phyloP scores from a whole-genome alignment of 768 basidiomycete species.

The Clavaria fumosa region DNA sequence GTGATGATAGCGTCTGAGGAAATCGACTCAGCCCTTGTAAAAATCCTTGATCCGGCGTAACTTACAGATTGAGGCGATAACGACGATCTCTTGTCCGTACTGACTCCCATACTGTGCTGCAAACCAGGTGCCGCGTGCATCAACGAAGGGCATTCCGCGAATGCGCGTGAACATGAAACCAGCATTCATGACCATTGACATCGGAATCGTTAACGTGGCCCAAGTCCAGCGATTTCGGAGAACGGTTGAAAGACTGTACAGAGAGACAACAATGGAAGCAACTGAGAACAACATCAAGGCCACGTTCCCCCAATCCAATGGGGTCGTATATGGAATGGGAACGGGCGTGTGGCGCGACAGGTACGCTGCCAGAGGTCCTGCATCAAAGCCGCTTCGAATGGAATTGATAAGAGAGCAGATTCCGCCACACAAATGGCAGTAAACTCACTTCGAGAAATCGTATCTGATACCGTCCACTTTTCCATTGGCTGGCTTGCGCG shows the following conservation, averaged over 20 bases:
- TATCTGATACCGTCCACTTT: conserved; percentile 47
- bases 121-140: conserved; percentile 60
- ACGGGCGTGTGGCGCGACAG: conserved; percentile 63
- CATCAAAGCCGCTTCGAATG: conserved; percentile 59
- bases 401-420: background rate
- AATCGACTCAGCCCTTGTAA: conserved; percentile 6
- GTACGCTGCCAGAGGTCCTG: conserved; percentile 60
- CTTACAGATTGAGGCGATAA: conserved; percentile 76
- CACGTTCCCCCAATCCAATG: conserved; percentile 56
- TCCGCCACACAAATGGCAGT: background rate
- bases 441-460: conserved; percentile 58
- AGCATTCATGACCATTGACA: conserved; percentile 71
- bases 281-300: conserved; percentile 29
- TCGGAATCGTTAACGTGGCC: conserved; percentile 42
- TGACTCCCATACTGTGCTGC: conserved; percentile 82
- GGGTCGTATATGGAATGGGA: conserved; percentile 68
- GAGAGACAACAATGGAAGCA: conserved; percentile 32
- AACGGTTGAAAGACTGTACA: conserved; percentile 49
- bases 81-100: conserved; percentile 84
- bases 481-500: conserved; percentile 41
- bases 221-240: conserved; percentile 65
- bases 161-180: conserved; percentile 98
- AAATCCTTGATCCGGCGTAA: no score
- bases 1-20: conserved; percentile 66
- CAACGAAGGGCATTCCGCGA: conserved; percentile 57